Percentiles rank a stretch among this genome's conserved stretches.
These are phyloP conservation scores for Linum usitatissimum DNA, from an alignment of 345 rosid species.

Conservation along the genomic window DNA sequence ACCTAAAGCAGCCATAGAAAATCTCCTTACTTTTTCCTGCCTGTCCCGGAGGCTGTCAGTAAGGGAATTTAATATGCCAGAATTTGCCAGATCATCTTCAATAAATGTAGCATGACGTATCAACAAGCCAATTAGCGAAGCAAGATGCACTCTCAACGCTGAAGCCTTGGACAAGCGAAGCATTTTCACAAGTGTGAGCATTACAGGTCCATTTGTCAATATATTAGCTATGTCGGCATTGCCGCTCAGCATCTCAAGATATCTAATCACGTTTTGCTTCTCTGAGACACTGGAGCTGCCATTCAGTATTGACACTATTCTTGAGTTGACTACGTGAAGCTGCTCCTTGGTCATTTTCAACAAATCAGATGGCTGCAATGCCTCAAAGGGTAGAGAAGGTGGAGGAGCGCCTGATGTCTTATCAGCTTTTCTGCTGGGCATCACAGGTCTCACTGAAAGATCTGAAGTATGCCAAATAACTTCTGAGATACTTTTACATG, in stretches of 20 bases:
- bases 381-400: conserved; percentile 77
- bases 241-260: conserved; percentile 78
- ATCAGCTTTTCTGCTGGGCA: conserved; percentile 91
- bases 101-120: conserved; percentile 87
- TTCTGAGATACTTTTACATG: conserved; percentile 46
- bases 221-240: conserved; percentile 86
- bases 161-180: conserved; percentile 74
- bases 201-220: conserved; percentile 85
- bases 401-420: conserved; percentile 41
- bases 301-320: conserved; percentile 42
- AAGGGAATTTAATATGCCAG: conserved; percentile 82
- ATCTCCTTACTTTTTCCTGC: conserved; percentile 91
- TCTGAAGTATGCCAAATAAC: conserved; percentile 92
- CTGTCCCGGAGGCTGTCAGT: conserved; percentile 83
- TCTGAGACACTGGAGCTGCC: conserved; percentile 65
- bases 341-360: conserved; percentile 68
- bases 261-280: conserved; percentile 82
- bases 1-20: conserved; percentile 96
- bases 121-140: conserved; percentile 80
- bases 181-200: conserved; percentile 89
- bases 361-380: conserved; percentile 59
- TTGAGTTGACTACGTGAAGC: conserved; percentile 50
- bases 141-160: conserved; percentile 82
- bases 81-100: conserved; percentile 75
- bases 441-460: conserved; percentile 91